Evolutionary conservation across 2,329 filamentous ascomycete species (phyloP), one percentile per base, ranked within the genome.

Genomic region (Aspergillus aculeatus): DNA sequence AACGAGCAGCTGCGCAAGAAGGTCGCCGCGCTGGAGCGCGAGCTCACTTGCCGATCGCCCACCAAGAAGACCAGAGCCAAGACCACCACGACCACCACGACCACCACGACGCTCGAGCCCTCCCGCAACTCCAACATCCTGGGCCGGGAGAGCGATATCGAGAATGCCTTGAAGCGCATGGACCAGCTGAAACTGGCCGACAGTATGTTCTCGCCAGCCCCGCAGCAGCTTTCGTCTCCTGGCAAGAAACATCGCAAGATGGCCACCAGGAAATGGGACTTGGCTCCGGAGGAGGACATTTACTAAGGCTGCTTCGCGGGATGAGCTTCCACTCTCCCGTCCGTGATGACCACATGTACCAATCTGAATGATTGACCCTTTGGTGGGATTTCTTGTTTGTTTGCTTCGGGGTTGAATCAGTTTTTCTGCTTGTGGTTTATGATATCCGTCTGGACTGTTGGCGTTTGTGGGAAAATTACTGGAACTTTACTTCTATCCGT

Each of bases 1-100:
- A 92, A 92, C 57, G 86, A 90, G 61, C 80, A 84, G 3, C 79
- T 94, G 41, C 82, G 87, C 14, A 82, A 83, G 24, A 89, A 89
- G 68, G 80, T 92, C 21, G 81, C 81, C 1, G 78, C 86, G 2
- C 73, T 93, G 24, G 87, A 87, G 70, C 83, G 89, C 38, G 89
- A 92, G 74, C 70, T 91, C 5, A 79, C 80, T 0, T 81, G 80
- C 14, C 82, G 85, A 56, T 91, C 86, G 57, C 89, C 89, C 0
- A 85, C 80, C 3, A 89, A 86, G 75, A 78, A 77, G 64, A 69
- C 75, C n/a, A 71, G 70, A 47, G 55, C 70, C 11, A 76, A 74
- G 58, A 12, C 38, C 5, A 12, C 38, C 38, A 44, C 38, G 11
- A 12, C 38, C 5, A 12, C 38, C 38, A 44, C 38, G 11, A 35